These are phyloP conservation scores for Strobilomyces dryophilus DNA, from an alignment of 768 basidiomycete genomes.

Conservation along the genomic window DNA sequence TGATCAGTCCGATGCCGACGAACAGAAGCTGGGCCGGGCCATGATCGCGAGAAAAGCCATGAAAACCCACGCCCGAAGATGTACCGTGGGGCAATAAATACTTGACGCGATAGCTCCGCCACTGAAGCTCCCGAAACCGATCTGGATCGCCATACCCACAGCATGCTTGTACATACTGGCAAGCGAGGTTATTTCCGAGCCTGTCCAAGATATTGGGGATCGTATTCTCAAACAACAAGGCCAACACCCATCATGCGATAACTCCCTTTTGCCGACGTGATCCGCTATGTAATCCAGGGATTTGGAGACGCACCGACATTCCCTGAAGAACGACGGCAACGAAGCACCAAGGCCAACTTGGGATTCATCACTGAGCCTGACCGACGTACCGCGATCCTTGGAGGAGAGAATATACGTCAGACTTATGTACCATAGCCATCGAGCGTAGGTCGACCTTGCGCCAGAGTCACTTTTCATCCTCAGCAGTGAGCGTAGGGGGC, in stretches of 20 bases:
- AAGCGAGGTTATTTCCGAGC: slow-evolving; percentile 51
- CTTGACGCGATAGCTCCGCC: slow-evolving; percentile 57
- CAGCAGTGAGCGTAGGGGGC: slow-evolving; percentile 15
- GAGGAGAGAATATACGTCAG: slow-evolving; percentile 62
- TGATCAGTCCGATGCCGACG: slow-evolving; percentile 60
- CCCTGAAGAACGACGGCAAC: slow-evolving; percentile 28
- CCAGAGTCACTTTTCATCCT: slow-evolving; percentile 50
- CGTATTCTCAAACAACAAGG: slow-evolving; percentile 10
- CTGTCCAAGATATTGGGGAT: slow-evolving; percentile 29
- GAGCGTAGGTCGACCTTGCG: slow-evolving; percentile 54
- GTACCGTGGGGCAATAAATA: slow-evolving; percentile 59
- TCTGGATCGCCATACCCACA: slow-evolving; percentile 60
- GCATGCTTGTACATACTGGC: slow-evolving; percentile 69
- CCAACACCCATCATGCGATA: slow-evolving; percentile 47
- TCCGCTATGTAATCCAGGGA: background rate
- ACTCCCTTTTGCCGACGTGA: slow-evolving; percentile 36
- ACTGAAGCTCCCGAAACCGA: slow-evolving; percentile 51
- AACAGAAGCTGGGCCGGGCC: too few relatives aligned
- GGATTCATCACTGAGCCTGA: background rate
- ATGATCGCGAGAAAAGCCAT: background rate
- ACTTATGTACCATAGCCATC: slow-evolving; percentile 54
- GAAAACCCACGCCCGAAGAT: slow-evolving; percentile 53
- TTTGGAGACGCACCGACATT: slow-evolving; percentile 45
- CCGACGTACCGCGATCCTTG: slow-evolving; percentile 52
- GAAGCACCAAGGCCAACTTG: background rate